A percentile compares a stretch with the other conserved stretches of the same genome.
phyloP scores from a whole-genome alignment of 805 yeast species.

The Teunomyces barrocoloradensis region DNA sequence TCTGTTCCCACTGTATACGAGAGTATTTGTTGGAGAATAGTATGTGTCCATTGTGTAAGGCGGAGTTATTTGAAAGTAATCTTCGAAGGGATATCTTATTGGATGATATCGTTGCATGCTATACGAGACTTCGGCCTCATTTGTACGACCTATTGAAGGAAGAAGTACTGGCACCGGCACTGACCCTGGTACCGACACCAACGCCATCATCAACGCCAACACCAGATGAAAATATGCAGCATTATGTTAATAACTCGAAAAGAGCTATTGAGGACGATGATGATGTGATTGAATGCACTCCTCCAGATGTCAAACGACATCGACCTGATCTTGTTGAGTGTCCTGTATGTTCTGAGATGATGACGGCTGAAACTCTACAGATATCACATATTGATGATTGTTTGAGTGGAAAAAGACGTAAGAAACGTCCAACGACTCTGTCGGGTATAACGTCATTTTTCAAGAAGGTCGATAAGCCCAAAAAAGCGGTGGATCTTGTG shows the following conservation, averaged over 20 bases:
- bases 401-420: slow-evolving; percentile 28
- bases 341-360: slow-evolving; percentile 60
- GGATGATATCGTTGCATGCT: slow-evolving; percentile 68
- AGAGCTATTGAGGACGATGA: background rate
- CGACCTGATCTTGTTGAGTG: slow-evolving; percentile 47
- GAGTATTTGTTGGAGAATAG: slow-evolving; percentile 58
- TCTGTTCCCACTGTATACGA: slow-evolving; percentile 84
- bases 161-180: slow-evolving; percentile 1
- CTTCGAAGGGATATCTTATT: slow-evolving; percentile 63
- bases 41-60: slow-evolving; percentile 76
- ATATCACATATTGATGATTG: slow-evolving; percentile 63
- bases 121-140: slow-evolving; percentile 39
- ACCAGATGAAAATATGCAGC: background rate
- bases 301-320: slow-evolving; percentile 5
- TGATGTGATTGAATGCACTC: slow-evolving; percentile 17
- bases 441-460: slow-evolving; percentile 32
- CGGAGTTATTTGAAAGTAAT: slow-evolving; percentile 66
- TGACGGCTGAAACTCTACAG: slow-evolving; percentile 57
- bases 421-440: slow-evolving; percentile 10
- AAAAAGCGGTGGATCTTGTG: slow-evolving; percentile 5
- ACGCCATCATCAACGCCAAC: background rate
- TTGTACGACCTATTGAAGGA: slow-evolving; percentile 31
- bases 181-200: slow-evolving; percentile 3
- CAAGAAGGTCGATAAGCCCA: slow-evolving; percentile 12
- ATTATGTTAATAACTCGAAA: background rate